Evolutionary conservation across 129 eudicot species (phyloP), one percentile per base, ranked within the genome.

Genomic region (Escallonia herrerae): DNA sequence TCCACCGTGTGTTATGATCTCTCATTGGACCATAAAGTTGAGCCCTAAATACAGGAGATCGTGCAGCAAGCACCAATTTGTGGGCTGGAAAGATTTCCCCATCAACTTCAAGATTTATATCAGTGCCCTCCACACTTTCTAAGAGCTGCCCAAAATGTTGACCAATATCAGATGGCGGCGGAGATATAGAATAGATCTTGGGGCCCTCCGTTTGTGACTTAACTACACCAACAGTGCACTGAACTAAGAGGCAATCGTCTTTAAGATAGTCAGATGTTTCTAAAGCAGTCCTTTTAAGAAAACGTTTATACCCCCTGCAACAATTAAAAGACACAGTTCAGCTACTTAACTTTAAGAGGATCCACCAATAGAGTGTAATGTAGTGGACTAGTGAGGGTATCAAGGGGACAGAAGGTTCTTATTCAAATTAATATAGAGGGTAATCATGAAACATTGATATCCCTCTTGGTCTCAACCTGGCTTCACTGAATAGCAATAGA

Each of bases 281-380:
- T 56, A 85, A 53, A 9, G 74, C 63, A 40, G 66, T 68, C 64
- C 87, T 79, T 78, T 84, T 81, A 39, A 78, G 78, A 65, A 85
- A 85, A 68, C 87, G 87, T 70, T 85, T 85, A 71, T 85, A 85
- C 12, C 91, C 91, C 91, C 87, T 81, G 75, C n/a, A 63, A 62
- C 10, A 56, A 22, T 22, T 22, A 22, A 22, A 22, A 22, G 33
- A 22, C 33, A 22, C 33, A 22, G 33, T 22, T 22, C 33, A 22
- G 33, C 33, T 22, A 22, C 33, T 22, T 22, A 22, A 22, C 33
- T 22, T 37, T 10, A 38, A 46, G 53, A 11, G 39, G 46, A 12
- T 38, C 54, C 56, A 67, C 56, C 43, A 57, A 43, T 12, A 5
- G 22, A n/a, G 3, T 44, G 3, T 55, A 11, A n/a, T 51, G 13